Percentiles rank a stretch among this genome's conserved stretches.
Conservation (phyloP, 208 protist genomes). For the Crithidia mellificae region DNA sequence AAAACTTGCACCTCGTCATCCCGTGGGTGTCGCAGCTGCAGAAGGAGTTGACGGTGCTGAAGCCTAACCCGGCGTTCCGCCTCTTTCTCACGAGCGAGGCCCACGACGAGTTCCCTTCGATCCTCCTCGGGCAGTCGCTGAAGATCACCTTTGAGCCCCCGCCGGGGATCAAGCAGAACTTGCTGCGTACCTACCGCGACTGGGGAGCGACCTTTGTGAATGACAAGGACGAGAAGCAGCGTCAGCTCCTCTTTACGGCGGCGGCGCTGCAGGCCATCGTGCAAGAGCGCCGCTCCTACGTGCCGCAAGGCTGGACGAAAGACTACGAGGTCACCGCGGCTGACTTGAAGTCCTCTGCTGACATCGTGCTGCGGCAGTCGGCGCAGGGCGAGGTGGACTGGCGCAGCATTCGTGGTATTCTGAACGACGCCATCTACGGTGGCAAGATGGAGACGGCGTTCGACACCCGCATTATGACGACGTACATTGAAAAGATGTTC, state of each 20-base stretch:
- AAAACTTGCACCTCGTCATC: slow-evolving; percentile 97
- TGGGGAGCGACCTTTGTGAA: slow-evolving; percentile 72
- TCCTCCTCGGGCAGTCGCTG: slow-evolving; percentile 92
- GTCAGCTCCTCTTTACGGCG: slow-evolving; percentile 93
- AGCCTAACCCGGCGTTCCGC: slow-evolving; percentile 88
- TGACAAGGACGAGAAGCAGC: slow-evolving; percentile 56
- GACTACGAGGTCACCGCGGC: slow-evolving; percentile 96
- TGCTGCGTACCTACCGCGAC: slow-evolving; percentile 93
- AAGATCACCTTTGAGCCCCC: slow-evolving; percentile 97
- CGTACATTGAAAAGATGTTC: slow-evolving; percentile 94
- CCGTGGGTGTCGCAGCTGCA: slow-evolving; percentile 93
- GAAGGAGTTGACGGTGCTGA: slow-evolving; percentile 91
- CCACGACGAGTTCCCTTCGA: slow-evolving; percentile 93
- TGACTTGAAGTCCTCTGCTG: slow-evolving; percentile 91
- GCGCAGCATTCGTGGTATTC: slow-evolving; percentile 91
- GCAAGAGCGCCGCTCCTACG: slow-evolving; percentile 96
- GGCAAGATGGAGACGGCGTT: slow-evolving; percentile 95
- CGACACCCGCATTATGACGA: slow-evolving; percentile 91
- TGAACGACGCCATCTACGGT: slow-evolving; percentile 96
- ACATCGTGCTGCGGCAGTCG: slow-evolving; percentile 90
- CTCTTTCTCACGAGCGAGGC: slow-evolving; percentile 96
- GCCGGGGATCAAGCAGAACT: slow-evolving; percentile 95
- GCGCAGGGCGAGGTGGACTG: slow-evolving; percentile 75
- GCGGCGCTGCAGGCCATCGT: slow-evolving; percentile 96
- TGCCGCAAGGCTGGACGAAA: slow-evolving; percentile 98